phyloP scores from a whole-genome alignment of 2,329 filamentous ascomycete genomes.

The Cercospora citrullina region DNA sequence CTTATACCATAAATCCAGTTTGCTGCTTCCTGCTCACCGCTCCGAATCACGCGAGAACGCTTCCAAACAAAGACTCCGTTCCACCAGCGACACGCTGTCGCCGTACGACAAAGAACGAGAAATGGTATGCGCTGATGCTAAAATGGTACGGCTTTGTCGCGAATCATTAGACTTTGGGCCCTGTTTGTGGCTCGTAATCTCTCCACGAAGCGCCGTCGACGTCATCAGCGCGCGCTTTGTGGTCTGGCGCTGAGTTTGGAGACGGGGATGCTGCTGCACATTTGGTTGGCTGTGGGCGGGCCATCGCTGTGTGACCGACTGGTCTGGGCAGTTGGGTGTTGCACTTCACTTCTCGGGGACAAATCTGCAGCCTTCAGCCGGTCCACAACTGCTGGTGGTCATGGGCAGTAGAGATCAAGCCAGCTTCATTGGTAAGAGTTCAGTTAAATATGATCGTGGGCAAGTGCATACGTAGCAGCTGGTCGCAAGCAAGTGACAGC shows the following conservation, averaged over 20 bases:
- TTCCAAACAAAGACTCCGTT: not conserved
- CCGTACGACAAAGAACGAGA: not conserved
- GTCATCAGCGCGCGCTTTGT: not conserved
- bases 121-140: not conserved
- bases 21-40: not conserved
- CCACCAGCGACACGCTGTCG: not conserved
- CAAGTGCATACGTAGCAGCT: too few relatives aligned
- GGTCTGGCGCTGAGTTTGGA: not conserved
- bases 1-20: not conserved
- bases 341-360: not conserved
- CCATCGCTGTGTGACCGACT: not conserved
- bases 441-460: too few relatives aligned
- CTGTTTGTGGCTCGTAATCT: not conserved
- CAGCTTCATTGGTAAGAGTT: not conserved
- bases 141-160: not conserved
- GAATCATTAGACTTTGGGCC: not conserved
- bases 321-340: not conserved
- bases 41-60: not conserved
- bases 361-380: too few relatives aligned
- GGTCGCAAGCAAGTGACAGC: not conserved
- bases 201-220: not conserved
- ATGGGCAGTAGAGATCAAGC: not conserved
- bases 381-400: not conserved
- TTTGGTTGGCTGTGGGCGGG: not conserved
- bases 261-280: not conserved